phyloP scores from a whole-genome alignment of 352 stramenopile species.

The Globisporangium barbulae region DNA sequence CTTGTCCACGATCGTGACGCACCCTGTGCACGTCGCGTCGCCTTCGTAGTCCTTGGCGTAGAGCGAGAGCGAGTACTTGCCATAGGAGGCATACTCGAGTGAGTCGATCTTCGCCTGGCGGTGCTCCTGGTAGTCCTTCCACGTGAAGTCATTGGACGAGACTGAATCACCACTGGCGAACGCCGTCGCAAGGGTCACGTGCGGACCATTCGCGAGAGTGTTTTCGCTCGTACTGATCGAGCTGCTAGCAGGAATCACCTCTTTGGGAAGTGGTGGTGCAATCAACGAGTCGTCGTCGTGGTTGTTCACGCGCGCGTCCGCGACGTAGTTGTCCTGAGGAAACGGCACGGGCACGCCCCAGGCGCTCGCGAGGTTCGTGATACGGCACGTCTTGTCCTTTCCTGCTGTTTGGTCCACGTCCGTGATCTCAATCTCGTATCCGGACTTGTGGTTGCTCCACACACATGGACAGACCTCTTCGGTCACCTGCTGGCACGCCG shows the following conservation, averaged over 20 bases:
- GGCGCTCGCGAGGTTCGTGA: constrained; percentile 26
- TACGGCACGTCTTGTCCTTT: constrained; percentile 26
- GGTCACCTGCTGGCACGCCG: constrained; percentile 25
- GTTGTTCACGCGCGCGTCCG: constrained; percentile 33
- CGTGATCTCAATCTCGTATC: constrained; percentile 15
- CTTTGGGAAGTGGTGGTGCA: not conserved
- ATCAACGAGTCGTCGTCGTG: constrained; percentile 8
- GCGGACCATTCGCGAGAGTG: not conserved
- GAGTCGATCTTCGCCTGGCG: constrained; percentile 34
- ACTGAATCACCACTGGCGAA: constrained; percentile 10
- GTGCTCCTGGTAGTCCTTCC: constrained; percentile 51
- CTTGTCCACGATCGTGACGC: constrained; percentile 51
- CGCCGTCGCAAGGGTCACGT: constrained; percentile 14
- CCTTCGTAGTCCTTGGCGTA: constrained; percentile 46
- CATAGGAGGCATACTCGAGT: constrained; percentile 37
- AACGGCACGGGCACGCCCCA: constrained; percentile 44
- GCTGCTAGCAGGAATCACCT: no score
- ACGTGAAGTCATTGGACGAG: constrained; percentile 28
- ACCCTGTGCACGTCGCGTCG: constrained; percentile 40
- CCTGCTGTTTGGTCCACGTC: constrained; percentile 3
- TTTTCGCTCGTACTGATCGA: not conserved
- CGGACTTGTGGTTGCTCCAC: constrained; percentile 31
- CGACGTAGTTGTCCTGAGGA: constrained; percentile 51
- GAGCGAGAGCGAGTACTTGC: constrained; percentile 57
- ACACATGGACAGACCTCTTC: constrained; percentile 38